phyloP scores from a whole-genome alignment of 176 grass and related monocot species.

The Oryza brachyantha region DNA sequence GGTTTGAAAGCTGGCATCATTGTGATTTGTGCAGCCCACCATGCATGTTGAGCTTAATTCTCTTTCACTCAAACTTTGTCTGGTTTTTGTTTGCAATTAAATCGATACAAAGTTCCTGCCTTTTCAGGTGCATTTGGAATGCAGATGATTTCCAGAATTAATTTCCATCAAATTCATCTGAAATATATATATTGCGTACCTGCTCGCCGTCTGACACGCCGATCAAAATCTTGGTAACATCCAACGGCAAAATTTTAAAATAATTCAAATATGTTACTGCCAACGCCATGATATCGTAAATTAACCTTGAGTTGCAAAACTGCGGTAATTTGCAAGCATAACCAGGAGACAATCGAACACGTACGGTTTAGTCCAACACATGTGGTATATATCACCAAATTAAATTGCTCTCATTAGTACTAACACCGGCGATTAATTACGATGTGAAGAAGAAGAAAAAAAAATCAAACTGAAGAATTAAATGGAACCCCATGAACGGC shows the following conservation, averaged over 20 bases:
- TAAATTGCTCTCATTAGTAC: not conserved
- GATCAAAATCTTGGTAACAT: too few relatives aligned
- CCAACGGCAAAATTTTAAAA: not conserved
- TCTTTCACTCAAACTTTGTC: too few relatives aligned
- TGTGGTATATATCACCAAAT: not conserved
- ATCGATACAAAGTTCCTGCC: too few relatives aligned
- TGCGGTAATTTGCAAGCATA: not conserved
- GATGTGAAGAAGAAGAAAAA: too few relatives aligned
- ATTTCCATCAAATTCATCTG: not conserved
- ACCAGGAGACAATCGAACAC: not conserved
- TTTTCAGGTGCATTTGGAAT: not conserved
- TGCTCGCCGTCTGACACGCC: too few relatives aligned
- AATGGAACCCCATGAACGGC: conserved; percentile 13
- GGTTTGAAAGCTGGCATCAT: not conserved
- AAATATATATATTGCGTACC: not conserved
- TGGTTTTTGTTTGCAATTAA: too few relatives aligned
- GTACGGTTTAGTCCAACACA: not conserved
- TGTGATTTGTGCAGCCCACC: too few relatives aligned
- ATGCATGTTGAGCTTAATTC: too few relatives aligned
- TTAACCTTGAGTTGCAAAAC: not conserved
- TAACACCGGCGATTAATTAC: not conserved
- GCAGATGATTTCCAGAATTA: not conserved
- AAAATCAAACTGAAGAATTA: conserved; percentile 20
- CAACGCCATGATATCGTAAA: not conserved
- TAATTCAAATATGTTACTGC: not conserved